Conservation (phyloP, 495 filamentous ascomycete species). For the Collariella sp. region DNA sequence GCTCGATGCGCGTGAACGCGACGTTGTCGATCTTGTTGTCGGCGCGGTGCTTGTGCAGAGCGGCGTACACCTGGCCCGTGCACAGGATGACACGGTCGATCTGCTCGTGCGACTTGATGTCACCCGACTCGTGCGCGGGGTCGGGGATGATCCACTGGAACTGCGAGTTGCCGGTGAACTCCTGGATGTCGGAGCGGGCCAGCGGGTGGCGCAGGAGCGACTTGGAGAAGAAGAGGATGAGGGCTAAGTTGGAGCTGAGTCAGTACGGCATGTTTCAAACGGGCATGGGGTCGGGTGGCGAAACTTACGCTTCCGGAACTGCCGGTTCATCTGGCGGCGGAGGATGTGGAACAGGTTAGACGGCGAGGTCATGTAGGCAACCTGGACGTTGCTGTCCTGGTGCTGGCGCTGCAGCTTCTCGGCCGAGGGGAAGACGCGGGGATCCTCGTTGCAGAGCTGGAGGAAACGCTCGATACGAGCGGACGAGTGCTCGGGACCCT, state of each 20-base stretch:
- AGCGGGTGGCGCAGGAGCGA: constrained; percentile 85
- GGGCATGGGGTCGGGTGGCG: neutral
- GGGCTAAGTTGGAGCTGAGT: constrained; percentile 47
- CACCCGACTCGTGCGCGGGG: constrained; percentile 60
- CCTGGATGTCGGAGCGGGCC: constrained; percentile 77
- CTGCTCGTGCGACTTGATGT: constrained; percentile 70
- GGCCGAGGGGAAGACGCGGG: constrained; percentile 73
- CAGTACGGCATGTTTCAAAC: constrained; percentile 23
- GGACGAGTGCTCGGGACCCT: constrained; percentile 97
- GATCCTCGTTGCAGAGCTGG: constrained; percentile 96
- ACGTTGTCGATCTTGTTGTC: constrained; percentile 75
- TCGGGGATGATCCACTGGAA: constrained; percentile 96
- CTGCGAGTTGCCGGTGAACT: constrained; percentile 82
- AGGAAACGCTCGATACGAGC: constrained; percentile 95
- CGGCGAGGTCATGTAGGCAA: constrained; percentile 86
- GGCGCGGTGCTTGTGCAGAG: constrained; percentile 84
- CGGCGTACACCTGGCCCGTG: constrained; percentile 87
- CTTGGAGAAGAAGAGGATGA: constrained; percentile 97
- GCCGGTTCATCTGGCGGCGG: constrained; percentile 93
- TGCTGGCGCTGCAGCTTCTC: constrained; percentile 95
- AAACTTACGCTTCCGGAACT: constrained; percentile 94
- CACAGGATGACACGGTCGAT: constrained; percentile 93
- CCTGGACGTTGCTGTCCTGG: constrained; percentile 99
- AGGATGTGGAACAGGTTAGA: constrained; percentile 95
- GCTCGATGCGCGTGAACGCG: constrained; percentile 91